Evolutionary conservation across 345 rosid species (phyloP).

Genomic region (Noccaea bulbosa): DNA sequence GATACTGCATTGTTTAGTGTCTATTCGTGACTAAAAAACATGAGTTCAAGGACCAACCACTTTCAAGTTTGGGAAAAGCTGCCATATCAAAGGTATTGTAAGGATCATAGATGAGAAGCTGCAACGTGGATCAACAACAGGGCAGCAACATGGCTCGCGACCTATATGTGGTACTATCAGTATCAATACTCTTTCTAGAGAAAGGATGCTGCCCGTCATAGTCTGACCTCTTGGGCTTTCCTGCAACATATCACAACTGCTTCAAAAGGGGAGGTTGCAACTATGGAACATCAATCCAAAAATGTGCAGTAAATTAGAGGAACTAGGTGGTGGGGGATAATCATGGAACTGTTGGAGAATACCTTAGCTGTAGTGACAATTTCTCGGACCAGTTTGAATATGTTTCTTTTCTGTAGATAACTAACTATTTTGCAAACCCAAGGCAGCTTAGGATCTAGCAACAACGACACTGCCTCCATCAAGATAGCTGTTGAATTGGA

Average conservation of each 20-base stretch:
- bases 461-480: constrained; percentile 65
- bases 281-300: constrained; percentile 24
- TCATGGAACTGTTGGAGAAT: constrained; percentile 26
- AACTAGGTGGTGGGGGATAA: constrained; percentile 31
- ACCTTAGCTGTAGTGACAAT: constrained; percentile 71
- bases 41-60: constrained; percentile 54
- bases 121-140: constrained; percentile 60
- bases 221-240: constrained; percentile 50
- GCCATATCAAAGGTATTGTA: constrained; percentile 87
- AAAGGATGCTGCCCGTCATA: constrained; percentile 46
- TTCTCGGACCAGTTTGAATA: constrained; percentile 64
- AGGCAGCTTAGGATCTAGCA: constrained; percentile 83
- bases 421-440: constrained; percentile 83
- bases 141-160: constrained; percentile 67
- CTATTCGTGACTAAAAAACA: constrained; percentile 4
- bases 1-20: constrained; percentile 6
- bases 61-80: constrained; percentile 74
- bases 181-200: constrained; percentile 67
- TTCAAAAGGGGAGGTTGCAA: constrained; percentile 31
- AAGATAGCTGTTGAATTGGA: constrained; percentile 54
- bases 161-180: constrained; percentile 69
- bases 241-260: constrained; percentile 49
- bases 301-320: constrained; percentile 30
- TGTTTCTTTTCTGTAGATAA: constrained; percentile 62
- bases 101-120: constrained; percentile 89